Percentiles rank a stretch among this genome's conserved stretches.
phyloP scores from a whole-genome alignment of 1,284 basidiomycete genomes.

The Amylostereum areolatum region DNA sequence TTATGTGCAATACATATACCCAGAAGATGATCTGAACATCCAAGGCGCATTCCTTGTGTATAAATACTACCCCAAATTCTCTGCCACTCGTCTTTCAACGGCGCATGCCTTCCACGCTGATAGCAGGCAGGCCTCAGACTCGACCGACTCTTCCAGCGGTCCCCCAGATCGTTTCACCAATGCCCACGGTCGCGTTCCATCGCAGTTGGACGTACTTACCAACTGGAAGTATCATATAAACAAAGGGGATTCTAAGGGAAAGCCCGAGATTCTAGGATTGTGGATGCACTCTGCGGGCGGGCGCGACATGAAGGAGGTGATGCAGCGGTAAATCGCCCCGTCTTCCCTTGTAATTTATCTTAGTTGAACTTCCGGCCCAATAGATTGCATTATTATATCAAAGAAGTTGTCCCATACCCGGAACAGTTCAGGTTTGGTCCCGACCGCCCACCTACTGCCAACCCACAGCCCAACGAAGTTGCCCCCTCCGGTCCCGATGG shows the following conservation, averaged over 20 bases:
- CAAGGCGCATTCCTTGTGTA: constrained; percentile 68
- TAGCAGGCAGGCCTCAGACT: constrained; percentile 16
- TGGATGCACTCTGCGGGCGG: constrained; percentile 76
- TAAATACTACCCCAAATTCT: constrained; percentile 66
- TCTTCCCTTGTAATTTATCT: constrained; percentile 1
- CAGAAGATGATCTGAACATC: constrained; percentile 72
- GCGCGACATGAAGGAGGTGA: constrained; percentile 64
- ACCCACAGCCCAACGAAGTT: constrained; percentile 30
- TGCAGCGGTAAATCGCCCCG: constrained; percentile 44
- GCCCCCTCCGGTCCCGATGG: too few species aligned
- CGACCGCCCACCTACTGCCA: constrained; percentile 52
- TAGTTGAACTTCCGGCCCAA: background rate
- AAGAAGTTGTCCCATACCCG: constrained; percentile 59
- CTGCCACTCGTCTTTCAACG: constrained; percentile 42
- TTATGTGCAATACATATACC: constrained; percentile 70
- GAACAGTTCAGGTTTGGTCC: constrained; percentile 64
- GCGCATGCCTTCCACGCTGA: constrained; percentile 22
- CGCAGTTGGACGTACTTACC: constrained; percentile 11
- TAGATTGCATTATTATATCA: constrained; percentile 61
- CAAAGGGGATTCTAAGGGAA: constrained; percentile 44
- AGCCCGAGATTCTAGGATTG: constrained; percentile 58
- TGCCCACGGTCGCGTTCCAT: constrained; percentile 8
- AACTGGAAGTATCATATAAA: constrained; percentile 14
- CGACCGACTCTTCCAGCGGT: constrained; percentile 18
- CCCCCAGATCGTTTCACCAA: constrained; percentile 39